Evolutionary conservation across 805 yeast species (phyloP).

Genomic region (Teunomyces panamensis): DNA sequence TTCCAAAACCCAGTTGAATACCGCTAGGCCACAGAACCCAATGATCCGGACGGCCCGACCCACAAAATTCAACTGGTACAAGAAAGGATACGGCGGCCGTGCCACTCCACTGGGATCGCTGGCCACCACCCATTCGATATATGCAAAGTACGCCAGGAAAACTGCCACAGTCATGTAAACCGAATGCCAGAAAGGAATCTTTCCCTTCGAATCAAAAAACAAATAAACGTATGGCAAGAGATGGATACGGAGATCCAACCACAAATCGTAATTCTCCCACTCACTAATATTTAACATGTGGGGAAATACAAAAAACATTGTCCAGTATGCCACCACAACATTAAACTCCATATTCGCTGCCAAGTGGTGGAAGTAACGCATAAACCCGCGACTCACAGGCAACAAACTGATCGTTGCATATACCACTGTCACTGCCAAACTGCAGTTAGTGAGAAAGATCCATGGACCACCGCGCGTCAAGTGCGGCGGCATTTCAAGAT

Average conservation of each 20-base stretch:
- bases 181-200: conserved; percentile 1
- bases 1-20: conserved; percentile 5
- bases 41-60: conserved; percentile 11
- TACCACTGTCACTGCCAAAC: conserved; percentile 10
- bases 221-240: conserved; percentile 23
- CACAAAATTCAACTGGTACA: conserved; percentile 3
- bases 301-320: conserved; percentile 15
- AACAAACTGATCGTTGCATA: conserved; percentile 5
- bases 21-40: conserved; percentile 3
- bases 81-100: conserved; percentile 19
- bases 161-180: neutral
- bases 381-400: neutral
- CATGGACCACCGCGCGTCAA: conserved; percentile 19
- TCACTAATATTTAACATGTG: conserved; percentile 12
- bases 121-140: conserved; percentile 11
- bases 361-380: conserved; percentile 7
- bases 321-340: conserved; percentile 24
- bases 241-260: conserved; percentile 23
- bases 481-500: conserved; percentile 17
- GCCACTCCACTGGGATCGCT: conserved; percentile 6
- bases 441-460: conserved; percentile 24
- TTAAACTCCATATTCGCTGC: conserved; percentile 20
- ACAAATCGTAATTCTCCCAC: conserved; percentile 13
- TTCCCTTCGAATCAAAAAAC: conserved; percentile 5
- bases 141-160: conserved; percentile 14